Percentiles rank a stretch among this genome's conserved stretches.
Evolutionary conservation across 2,329 filamentous ascomycete genomes (phyloP).

Genomic region (Thermoascus crustaceus): DNA sequence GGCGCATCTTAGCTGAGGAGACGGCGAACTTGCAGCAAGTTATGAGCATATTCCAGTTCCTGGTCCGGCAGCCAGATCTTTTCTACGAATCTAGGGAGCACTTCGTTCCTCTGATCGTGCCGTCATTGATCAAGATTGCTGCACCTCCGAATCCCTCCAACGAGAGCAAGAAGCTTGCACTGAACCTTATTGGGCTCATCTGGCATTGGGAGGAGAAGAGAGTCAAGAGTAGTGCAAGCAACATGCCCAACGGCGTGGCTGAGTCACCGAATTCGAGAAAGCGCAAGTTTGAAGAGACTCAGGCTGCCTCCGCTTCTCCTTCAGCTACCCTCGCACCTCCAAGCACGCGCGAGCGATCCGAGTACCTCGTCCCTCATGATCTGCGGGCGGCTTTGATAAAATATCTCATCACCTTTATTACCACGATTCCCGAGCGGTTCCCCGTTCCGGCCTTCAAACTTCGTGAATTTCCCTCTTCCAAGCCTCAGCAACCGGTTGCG

Average conservation of each 20-base stretch:
- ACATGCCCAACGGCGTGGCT: slow-evolving; percentile 36
- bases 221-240: slow-evolving; percentile 51
- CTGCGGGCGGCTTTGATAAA: slow-evolving; percentile 78
- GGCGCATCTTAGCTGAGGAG: slow-evolving; percentile 87
- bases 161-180: slow-evolving; percentile 81
- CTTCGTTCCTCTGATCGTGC: slow-evolving; percentile 81
- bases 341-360: slow-evolving; percentile 44
- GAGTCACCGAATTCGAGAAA: slow-evolving; percentile 69
- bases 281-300: slow-evolving; percentile 63
- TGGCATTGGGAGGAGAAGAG: slow-evolving; percentile 88
- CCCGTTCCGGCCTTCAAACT: slow-evolving; percentile 63
- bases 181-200: slow-evolving; percentile 84
- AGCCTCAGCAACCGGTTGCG: slow-evolving; percentile 44
- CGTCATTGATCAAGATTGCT: slow-evolving; percentile 80
- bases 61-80: slow-evolving; percentile 82
- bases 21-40: slow-evolving; percentile 92
- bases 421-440: slow-evolving; percentile 77
- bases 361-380: slow-evolving; percentile 59
- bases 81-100: slow-evolving; percentile 95
- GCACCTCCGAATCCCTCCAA: slow-evolving; percentile 70
- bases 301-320: slow-evolving; percentile 48
- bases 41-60: slow-evolving; percentile 94
- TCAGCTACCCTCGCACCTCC: slow-evolving; percentile 40
- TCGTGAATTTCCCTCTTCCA: slow-evolving; percentile 45
- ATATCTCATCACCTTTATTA: slow-evolving; percentile 93